Evolutionary conservation across 371 early-diverging fungal species (phyloP).

Genomic region (Dichotomocladium elegans): DNA sequence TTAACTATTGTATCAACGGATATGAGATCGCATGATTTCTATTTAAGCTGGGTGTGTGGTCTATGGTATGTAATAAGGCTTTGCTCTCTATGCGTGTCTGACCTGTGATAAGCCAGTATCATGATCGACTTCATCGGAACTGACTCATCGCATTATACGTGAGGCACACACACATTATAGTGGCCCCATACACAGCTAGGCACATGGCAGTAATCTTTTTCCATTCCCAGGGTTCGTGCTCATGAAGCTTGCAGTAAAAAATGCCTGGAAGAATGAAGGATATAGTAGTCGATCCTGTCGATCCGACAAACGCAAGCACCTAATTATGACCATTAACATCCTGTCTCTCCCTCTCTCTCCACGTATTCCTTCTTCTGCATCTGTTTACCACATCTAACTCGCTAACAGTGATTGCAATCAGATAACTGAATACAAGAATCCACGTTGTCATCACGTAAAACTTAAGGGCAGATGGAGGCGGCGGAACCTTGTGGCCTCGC

Average conservation of each 20-base stretch:
- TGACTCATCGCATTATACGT: neutral
- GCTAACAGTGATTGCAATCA: conserved; percentile 72
- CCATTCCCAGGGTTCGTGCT: neutral
- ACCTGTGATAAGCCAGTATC: no score
- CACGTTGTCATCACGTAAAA: conserved; percentile 65
- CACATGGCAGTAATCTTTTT: neutral
- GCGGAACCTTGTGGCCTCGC: conserved; percentile 18
- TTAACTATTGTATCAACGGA: no score
- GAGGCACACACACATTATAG: neutral
- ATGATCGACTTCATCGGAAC: no score
- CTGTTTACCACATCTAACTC: conserved; percentile 66
- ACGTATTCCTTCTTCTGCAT: no score
- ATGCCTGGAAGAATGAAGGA: neutral
- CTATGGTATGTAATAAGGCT: no score
- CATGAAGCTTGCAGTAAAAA: conserved; percentile 1
- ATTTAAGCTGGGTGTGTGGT: no score
- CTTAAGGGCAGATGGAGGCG: conserved; percentile 38
- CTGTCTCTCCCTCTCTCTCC: neutral
- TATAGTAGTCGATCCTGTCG: conserved; percentile 2
- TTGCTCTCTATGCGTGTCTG: no score
- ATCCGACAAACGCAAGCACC: conserved; percentile 2
- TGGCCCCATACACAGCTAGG: neutral
- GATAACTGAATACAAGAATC: conserved; percentile 66
- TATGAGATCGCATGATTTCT: no score
- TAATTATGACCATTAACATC: neutral